Evolutionary conservation across 108 stramenopile species (phyloP), one percentile per base, ranked within the genome.

Genomic region (Discostella stelligeroides): DNA sequence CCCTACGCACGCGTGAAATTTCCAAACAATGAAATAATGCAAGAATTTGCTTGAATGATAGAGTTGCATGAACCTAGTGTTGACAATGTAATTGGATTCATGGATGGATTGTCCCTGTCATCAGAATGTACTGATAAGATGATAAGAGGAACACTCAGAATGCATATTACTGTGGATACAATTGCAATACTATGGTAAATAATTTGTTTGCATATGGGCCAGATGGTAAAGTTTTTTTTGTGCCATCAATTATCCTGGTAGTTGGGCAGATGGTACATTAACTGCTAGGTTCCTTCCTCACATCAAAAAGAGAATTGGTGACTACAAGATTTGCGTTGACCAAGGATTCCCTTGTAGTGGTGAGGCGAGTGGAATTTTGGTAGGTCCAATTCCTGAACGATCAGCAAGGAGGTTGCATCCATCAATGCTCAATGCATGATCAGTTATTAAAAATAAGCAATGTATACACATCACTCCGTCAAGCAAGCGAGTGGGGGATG

Each of bases 181-280:
- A n/a, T n/a, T n/a, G 65, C 23, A 34, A 66, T 20, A 66, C 65
- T 12, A 66, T 39, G 27, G 50, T 66, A 0, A 51, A 66, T 28
- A 66, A 53, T 18, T 28, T 66, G n/a, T 66, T 66, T 39, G 65
- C 65, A 66, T 47, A 45, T 63, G n/a, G n/a, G n/a, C n/a, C n/a
- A n/a, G n/a, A n/a, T n/a, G n/a, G n/a, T n/a, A n/a, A n/a, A n/a
- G n/a, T n/a, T n/a, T n/a, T n/a, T n/a, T n/a, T n/a, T n/a, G n/a
- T n/a, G n/a, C n/a, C n/a, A n/a, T n/a, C n/a, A n/a, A n/a, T n/a
- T n/a, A n/a, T n/a, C n/a, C n/a, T n/a, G n/a, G n/a, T n/a, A n/a
- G n/a, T n/a, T n/a, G 45, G 27, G 45, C 40, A 4, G 61, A 62
- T 21, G 61, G 61, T 23, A 9, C 41, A 14, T 20, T 62, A 15